Evolutionary conservation across 179 eudicot genomes (phyloP), one percentile per base, ranked within the genome.

Genomic region (Kewa caespitosa): DNA sequence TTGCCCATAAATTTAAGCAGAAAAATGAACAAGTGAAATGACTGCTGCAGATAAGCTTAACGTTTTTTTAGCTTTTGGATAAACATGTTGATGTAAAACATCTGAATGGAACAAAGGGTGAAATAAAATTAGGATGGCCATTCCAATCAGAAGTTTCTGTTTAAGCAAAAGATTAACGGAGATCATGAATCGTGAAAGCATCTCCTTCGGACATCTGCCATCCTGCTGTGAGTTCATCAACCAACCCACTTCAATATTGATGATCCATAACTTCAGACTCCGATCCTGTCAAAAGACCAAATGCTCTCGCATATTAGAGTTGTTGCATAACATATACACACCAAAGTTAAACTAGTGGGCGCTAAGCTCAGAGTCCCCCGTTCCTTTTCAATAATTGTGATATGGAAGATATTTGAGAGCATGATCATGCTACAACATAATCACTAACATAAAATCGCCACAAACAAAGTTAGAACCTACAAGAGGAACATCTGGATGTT

Each of bases 201-300:
- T 33, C 43, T 52, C 70, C 74, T 34, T 34, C 61, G 14, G 59
- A 30, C 38, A 37, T 34, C 31, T 13, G 27, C 33, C 70, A 39
- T 74, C 80, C 61, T n/a, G 22, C n/a, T 23, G 50, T 4, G 20
- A 23, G 69, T 57, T 50, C 61, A 75, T 61, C 36, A 30, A 32
- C 65, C 33, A 38, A n/a, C n/a, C n/a, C n/a, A n/a, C n/a, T n/a
- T n/a, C 59, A 36, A 62, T 48, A 43, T 43, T 67, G 61, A 42
- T 22, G 28, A 28, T 25, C 48, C 42, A 37, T 39, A 37, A 38
- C 61, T 69, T 70, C 66, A 20, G 30, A 27, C n/a, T 42, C 38
- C 39, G n/a, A 36, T 72, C 82, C 85, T 82, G 80, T 60, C 72
- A 63, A 76, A 81, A 66, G 34, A n/a, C 60, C 55, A 39, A 41